Base-by-base conservation (phyloP, 2,329 filamentous ascomycete species). In the Paecilomyces sp. region DNA sequence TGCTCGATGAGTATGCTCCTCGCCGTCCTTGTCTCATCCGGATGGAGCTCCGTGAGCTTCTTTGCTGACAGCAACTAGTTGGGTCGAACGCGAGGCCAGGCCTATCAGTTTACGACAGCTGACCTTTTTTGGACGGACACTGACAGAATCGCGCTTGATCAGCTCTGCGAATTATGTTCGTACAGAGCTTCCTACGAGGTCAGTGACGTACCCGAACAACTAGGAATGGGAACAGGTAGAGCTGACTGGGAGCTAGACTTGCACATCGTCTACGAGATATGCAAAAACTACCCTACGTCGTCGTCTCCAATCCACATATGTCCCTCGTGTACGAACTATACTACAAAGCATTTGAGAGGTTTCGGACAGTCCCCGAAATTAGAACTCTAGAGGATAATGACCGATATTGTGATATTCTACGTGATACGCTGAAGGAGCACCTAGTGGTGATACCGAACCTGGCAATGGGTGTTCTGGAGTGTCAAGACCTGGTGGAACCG, bases 131-230 rank as follows among this genome's bases (percentile, higher is more conserved):
- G 94, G 94, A 31, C 88, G 94, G 55, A 95, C 92, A 24, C 79
- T 99, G 72, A 97, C 92, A 55, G 92, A 97, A 77, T 83, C 87
- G 57, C 88, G 95, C 60, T 83, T 99, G 62, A 85, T 99, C 66
- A 92, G 90, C 77, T 97, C 92, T 52, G 94, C 94, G 62, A 99
- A 99, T 77, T 99, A 99, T 80, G 92, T 97, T 57, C 89, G 94
- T 60, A 92, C 92, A 4, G 94, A 99, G 79, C 84, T 99, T 57
- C 93, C 93, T 6, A 94, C 90, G 6, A 85, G 90, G 88, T 89
- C 74, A 62, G 77, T 68, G 54, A 12, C 34, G 53, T 47, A 3
- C 28, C 8, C 56, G 24, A 34, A 12, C 30, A 52, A n/a, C 12
- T 30, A 30, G 55, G 41, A 41, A 9, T 61, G 61, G 30, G 64